Evolutionary conservation across 1,284 basidiomycete species (phyloP).

Genomic region (Polyporus tsugae): DNA sequence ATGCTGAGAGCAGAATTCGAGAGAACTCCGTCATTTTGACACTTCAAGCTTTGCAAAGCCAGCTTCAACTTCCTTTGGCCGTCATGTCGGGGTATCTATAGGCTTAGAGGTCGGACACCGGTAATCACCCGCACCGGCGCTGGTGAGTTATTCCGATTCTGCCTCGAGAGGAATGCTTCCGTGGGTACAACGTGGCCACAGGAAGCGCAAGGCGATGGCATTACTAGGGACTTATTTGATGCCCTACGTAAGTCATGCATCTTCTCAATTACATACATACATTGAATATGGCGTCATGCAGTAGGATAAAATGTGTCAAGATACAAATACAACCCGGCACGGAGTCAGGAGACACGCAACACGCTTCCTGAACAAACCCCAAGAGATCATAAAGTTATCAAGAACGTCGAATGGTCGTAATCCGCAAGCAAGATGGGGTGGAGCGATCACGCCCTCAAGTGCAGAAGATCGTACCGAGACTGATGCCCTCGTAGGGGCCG

Average conservation of each 20-base stretch:
- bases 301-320: not conserved
- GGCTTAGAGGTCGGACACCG: too few species aligned
- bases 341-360: not conserved
- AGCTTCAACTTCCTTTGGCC: too few species aligned
- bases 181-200: too few species aligned
- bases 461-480: slow-evolving; percentile 59
- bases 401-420: not conserved
- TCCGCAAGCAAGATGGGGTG: not conserved
- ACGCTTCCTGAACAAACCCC: not conserved
- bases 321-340: not conserved
- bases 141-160: not conserved
- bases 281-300: not conserved
- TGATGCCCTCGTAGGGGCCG: slow-evolving; percentile 63
- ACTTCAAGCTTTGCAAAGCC: too few species aligned
- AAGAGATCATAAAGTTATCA: not conserved
- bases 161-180: too few species aligned
- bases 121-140: too few species aligned
- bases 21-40: too few species aligned
- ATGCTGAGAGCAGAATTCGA: too few species aligned
- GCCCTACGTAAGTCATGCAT: not conserved
- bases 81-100: too few species aligned
- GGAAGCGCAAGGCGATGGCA: too few species aligned
- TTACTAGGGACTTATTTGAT: too few species aligned
- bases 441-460: slow-evolving; percentile 25
- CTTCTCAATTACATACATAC: not conserved